Percentiles rank a stretch among this genome's conserved stretches.
These are phyloP conservation scores for Solanum corneliomulleri DNA, from an alignment of 257 asterid genomes.

Conservation along the genomic window DNA sequence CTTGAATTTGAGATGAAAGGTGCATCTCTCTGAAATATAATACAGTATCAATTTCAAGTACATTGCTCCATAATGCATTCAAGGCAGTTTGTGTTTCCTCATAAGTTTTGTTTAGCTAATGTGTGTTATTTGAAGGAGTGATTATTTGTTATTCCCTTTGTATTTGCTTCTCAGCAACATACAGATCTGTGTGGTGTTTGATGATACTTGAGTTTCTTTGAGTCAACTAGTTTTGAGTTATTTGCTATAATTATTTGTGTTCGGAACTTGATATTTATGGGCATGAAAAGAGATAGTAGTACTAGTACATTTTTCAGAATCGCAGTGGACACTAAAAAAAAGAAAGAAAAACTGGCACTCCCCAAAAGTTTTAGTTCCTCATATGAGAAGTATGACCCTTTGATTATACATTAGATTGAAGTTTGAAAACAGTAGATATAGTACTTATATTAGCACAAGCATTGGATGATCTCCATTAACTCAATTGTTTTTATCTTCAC, in stretches of 20 bases:
- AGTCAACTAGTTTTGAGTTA: neutral
- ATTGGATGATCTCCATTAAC: neutral
- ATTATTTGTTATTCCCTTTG: neutral
- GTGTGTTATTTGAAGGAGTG: neutral
- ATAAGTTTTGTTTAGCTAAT: neutral
- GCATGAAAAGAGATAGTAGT: neutral
- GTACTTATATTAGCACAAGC: neutral
- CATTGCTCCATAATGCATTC: neutral
- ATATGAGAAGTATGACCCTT: neutral
- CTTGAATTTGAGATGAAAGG: neutral
- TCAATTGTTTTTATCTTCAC: neutral
- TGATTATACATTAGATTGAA: neutral
- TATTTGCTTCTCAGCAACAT: neutral
- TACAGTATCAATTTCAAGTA: neutral
- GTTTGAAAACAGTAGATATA: neutral
- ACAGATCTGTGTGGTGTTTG: neutral
- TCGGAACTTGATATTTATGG: neutral
- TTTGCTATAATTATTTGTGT: neutral
- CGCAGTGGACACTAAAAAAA: neutral
- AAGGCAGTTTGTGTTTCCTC: neutral
- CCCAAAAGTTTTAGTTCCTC: neutral
- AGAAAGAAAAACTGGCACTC: neutral
- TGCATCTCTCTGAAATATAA: constrained; percentile 1
- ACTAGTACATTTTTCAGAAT: neutral
- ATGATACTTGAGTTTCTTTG: neutral